Evolutionary conservation across 192 early-diverging fungal genomes (phyloP).

Genomic region (Linnemannia exigua): DNA sequence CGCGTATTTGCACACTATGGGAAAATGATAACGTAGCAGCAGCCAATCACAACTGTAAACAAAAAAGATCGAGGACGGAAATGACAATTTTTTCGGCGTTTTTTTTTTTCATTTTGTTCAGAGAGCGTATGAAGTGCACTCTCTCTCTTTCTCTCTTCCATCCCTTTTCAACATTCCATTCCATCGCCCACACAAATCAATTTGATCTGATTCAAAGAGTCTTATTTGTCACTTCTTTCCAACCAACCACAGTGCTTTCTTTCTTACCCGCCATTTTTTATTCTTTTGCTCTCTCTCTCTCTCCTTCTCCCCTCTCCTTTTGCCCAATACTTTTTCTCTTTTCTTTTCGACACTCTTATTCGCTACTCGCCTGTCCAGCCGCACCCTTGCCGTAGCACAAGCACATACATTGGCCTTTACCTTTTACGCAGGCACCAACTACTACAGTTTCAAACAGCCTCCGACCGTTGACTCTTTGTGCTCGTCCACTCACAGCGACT

Average conservation of each 20-base stretch:
- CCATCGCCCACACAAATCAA: background rate
- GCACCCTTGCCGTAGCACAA: background rate
- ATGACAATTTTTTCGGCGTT: background rate
- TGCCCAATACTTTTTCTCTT: constrained; percentile 10
- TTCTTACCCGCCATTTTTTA: background rate
- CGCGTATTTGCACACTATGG: constrained; percentile 1
- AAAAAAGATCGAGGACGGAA: background rate
- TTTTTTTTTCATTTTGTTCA: background rate
- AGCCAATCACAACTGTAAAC: background rate
- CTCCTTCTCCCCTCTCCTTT: background rate
- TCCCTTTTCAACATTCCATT: background rate
- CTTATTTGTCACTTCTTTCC: background rate
- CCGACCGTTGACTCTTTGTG: background rate
- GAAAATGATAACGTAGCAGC: too few species aligned
- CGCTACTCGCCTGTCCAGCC: constrained; percentile 1
- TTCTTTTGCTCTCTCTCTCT: background rate
- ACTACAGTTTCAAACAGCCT: background rate
- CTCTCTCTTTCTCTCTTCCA: background rate
- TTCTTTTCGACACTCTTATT: constrained; percentile 2
- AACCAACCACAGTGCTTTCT: constrained; percentile 2
- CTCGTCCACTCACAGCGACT: background rate
- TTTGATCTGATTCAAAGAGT: constrained; percentile 1
- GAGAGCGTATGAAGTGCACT: too few species aligned
- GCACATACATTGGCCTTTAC: background rate
- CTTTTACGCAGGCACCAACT: background rate